A percentile compares a stretch with the other conserved stretches of the same genome.
Conservation (phyloP, 345 rosid genomes). For the Moricandia moricandioides region DNA sequence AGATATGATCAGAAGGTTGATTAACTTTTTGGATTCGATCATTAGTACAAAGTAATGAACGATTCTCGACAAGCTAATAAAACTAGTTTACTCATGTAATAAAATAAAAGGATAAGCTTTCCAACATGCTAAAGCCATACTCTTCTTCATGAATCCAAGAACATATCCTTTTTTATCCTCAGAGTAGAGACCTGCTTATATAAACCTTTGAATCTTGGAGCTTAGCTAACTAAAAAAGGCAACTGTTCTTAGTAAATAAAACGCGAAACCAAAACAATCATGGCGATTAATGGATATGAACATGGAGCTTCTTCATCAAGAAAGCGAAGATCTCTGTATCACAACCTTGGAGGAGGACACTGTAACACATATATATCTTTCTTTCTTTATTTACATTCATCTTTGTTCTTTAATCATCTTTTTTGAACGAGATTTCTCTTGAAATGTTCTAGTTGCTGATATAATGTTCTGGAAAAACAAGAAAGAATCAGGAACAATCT, state of each 20-base stretch:
- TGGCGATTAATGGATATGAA: slow-evolving; percentile 16
- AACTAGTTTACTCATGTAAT: not conserved
- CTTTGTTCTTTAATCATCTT: not conserved
- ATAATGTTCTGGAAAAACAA: slow-evolving; percentile 65
- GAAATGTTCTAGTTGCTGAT: slow-evolving; percentile 53
- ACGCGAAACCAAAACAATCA: not conserved
- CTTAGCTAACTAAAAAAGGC: slow-evolving; percentile 1
- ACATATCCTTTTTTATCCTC: slow-evolving; percentile 11
- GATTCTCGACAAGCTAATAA: not conserved
- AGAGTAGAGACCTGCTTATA: not conserved
- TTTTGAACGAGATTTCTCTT: not conserved
- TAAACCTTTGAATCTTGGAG: slow-evolving; percentile 10
- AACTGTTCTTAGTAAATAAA: slow-evolving; percentile 9
- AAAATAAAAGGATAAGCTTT: not conserved
- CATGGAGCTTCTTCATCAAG: slow-evolving; percentile 36
- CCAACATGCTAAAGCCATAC: slow-evolving; percentile 42
- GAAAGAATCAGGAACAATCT: slow-evolving; percentile 52
- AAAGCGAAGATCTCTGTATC: slow-evolving; percentile 28
- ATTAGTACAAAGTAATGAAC: too few relatives aligned
- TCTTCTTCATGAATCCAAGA: slow-evolving; percentile 39
- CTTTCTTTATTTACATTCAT: not conserved
- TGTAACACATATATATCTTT: slow-evolving; percentile 24
- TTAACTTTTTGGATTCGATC: too few relatives aligned
- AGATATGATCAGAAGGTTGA: too few relatives aligned
- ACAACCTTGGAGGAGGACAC: slow-evolving; percentile 38